Percentiles rank a stretch among this genome's conserved stretches.
These are phyloP conservation scores for Hortaea werneckii DNA, from an alignment of 2,329 filamentous ascomycete species.

Conservation along the genomic window DNA sequence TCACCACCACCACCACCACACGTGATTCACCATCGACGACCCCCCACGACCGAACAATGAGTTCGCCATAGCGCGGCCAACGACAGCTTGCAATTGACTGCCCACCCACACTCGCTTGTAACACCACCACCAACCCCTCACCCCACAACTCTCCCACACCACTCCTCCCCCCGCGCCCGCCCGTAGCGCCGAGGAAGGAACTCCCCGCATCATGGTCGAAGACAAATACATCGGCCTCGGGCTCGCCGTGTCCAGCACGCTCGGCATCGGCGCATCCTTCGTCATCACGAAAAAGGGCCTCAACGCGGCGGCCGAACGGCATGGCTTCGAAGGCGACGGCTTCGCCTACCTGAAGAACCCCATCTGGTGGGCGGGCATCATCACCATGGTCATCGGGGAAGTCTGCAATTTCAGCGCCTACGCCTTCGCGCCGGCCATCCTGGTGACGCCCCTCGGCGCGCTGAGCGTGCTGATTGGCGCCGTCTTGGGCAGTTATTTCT, in stretches of 20 bases:
- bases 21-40: not conserved
- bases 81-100: too few species aligned
- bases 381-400: slow-evolving; percentile 83
- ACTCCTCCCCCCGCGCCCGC: not conserved
- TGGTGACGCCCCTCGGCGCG: slow-evolving; percentile 89
- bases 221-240: slow-evolving; percentile 66
- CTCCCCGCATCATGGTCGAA: slow-evolving; percentile 6
- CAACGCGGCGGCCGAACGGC: slow-evolving; percentile 77
- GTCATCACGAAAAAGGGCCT: slow-evolving; percentile 99
- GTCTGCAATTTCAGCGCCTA: slow-evolving; percentile 97
- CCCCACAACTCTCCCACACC: not conserved
- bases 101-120: too few species aligned
- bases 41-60: not conserved
- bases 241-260: slow-evolving; percentile 62
- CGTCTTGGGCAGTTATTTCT: slow-evolving; percentile 87
- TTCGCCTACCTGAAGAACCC: slow-evolving; percentile 89
- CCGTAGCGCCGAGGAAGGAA: not conserved
- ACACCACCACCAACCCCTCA: too few species aligned
- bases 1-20: not conserved
- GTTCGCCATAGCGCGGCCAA: not conserved
- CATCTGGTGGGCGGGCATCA: slow-evolving; percentile 94
- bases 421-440: slow-evolving; percentile 95
- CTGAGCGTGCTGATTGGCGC: slow-evolving; percentile 89
- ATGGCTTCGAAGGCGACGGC: slow-evolving; percentile 94
- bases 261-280: slow-evolving; percentile 70